Percentiles rank a stretch among this genome's conserved stretches.
phyloP scores from a whole-genome alignment of 176 grass and related monocot genomes.

The Puccinellia tenuiflora region DNA sequence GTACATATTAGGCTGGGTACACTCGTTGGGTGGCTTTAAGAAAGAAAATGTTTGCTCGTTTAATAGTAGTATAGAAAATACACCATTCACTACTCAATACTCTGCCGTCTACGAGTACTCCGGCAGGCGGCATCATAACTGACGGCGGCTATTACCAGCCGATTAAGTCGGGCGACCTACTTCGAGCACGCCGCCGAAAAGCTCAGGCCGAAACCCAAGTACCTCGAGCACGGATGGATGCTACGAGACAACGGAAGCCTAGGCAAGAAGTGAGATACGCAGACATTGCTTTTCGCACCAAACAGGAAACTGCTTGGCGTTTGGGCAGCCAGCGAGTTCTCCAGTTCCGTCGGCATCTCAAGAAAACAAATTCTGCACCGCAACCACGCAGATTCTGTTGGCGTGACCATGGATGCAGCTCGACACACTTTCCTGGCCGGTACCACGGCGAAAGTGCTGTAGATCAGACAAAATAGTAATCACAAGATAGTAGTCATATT shows the following conservation, averaged over 20 bases:
- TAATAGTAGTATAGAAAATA: too few species aligned
- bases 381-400: conserved; percentile 28
- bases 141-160: conserved; percentile 22
- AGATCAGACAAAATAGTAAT: too few species aligned
- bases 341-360: neutral
- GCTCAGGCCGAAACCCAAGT: neutral
- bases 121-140: neutral
- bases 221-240: neutral
- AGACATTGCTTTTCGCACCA: conserved; percentile 25
- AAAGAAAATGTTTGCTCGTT: too few species aligned
- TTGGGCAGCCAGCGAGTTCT: neutral
- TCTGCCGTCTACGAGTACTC: neutral
- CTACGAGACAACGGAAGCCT: neutral
- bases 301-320: conserved; percentile 11
- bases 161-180: conserved; percentile 28
- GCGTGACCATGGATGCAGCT: conserved; percentile 21
- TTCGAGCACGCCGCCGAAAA: neutral
- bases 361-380: neutral
- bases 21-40: too few species aligned
- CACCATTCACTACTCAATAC: neutral
- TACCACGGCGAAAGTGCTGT: too few species aligned
- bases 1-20: too few species aligned
- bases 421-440: conserved; percentile 15
- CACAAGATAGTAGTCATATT: too few species aligned
- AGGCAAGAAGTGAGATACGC: conserved; percentile 1